phyloP scores from a whole-genome alignment of 2,329 filamentous ascomycete genomes.

The Nigrospora oryzae region DNA sequence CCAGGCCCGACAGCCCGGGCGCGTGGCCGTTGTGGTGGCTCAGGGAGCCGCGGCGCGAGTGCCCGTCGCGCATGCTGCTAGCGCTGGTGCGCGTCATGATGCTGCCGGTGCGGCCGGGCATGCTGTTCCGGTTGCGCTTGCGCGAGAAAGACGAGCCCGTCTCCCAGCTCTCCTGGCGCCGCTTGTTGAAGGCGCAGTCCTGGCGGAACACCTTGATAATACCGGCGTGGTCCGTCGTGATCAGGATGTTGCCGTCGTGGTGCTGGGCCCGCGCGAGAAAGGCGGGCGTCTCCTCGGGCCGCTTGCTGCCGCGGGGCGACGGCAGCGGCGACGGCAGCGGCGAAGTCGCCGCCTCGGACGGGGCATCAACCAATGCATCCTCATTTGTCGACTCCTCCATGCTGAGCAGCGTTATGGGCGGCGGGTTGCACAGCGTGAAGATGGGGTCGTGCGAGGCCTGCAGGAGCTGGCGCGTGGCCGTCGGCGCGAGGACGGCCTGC shows the following conservation, averaged over 20 bases:
- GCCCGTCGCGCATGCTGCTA: constrained; percentile 30
- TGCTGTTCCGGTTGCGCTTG: constrained; percentile 50
- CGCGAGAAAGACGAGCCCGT: constrained; percentile 68
- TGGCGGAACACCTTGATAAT: constrained; percentile 92
- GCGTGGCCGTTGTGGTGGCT: constrained; percentile 21
- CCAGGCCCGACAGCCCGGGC: constrained; percentile 19
- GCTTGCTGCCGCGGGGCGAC: constrained; percentile 17
- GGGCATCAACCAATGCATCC: constrained; percentile 24
- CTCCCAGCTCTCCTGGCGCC: constrained; percentile 70
- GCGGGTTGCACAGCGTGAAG: constrained; percentile 95
- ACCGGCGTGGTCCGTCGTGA: constrained; percentile 82
- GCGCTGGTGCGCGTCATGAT: constrained; percentile 45
- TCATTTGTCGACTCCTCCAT: constrained; percentile 52
- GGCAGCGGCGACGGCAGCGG: neutral
- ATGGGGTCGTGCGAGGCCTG: constrained; percentile 80
- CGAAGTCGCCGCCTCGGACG: constrained; percentile 14
- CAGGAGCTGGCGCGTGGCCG: constrained; percentile 67
- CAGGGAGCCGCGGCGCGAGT: constrained; percentile 48
- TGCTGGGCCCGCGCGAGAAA: constrained; percentile 73
- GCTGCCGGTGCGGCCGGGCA: constrained; percentile 49
- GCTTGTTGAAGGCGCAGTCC: constrained; percentile 80
- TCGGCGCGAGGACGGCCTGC: constrained; percentile 77
- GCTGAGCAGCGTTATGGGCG: constrained; percentile 74
- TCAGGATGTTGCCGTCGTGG: constrained; percentile 76
- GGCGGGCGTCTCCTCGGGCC: constrained; percentile 61